Conservation (phyloP, 192 early-diverging fungal species). For the Phlyctochytrium arcticum region DNA sequence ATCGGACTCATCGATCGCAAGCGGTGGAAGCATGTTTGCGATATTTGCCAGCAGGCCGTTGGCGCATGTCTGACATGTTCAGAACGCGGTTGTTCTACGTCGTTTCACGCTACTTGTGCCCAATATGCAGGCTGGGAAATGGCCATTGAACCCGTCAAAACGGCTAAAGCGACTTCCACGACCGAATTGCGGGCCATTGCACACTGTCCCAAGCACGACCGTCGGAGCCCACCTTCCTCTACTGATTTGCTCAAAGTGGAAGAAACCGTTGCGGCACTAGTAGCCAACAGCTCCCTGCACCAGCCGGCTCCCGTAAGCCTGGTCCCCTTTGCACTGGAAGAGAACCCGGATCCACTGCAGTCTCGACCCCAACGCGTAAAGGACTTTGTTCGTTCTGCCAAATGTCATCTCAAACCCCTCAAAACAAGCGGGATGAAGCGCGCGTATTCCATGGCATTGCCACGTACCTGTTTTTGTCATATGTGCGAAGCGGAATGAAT, state of each 20-base stretch:
- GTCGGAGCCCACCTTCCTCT: background rate
- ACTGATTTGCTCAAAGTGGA: background rate
- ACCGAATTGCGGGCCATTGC: background rate
- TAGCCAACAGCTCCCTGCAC: constrained; percentile 4
- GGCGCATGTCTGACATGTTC: constrained; percentile 36
- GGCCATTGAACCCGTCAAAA: constrained; percentile 5
- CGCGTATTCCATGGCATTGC: constrained; percentile 19
- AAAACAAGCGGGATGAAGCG: constrained; percentile 15
- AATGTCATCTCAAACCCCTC: constrained; percentile 4
- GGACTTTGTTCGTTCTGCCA: constrained; percentile 12
- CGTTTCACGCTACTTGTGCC: constrained; percentile 31
- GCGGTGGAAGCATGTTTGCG: constrained; percentile 29
- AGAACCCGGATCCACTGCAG: background rate
- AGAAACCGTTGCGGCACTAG: background rate
- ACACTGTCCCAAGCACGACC: constrained; percentile 13
- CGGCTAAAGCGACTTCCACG: background rate
- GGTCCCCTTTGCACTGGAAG: background rate
- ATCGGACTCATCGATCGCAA: constrained; percentile 34
- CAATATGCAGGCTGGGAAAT: constrained; percentile 25
- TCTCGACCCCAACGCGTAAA: constrained; percentile 1
- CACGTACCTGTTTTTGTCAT: constrained; percentile 19
- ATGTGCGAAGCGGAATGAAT: background rate
- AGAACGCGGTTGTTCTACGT: constrained; percentile 23
- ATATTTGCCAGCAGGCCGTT: constrained; percentile 20
- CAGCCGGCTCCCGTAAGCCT: background rate